Conservation (phyloP, 805 yeast species). For the Yarrowia yakushimensis region DNA sequence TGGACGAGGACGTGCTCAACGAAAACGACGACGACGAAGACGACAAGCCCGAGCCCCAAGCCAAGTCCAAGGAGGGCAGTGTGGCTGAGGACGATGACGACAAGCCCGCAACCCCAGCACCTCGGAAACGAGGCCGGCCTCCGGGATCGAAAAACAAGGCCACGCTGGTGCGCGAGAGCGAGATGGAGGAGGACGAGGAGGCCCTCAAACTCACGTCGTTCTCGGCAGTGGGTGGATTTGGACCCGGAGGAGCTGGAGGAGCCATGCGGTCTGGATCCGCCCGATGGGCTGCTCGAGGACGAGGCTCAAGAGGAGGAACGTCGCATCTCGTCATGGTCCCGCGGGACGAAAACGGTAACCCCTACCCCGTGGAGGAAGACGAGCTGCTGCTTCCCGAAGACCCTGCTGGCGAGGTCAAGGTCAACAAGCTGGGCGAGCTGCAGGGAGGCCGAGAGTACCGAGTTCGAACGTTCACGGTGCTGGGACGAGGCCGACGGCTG, state of each 20-base stretch:
- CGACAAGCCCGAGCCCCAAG: constrained; percentile 14
- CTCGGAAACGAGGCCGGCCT: constrained; percentile 38
- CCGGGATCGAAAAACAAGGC: constrained; percentile 36
- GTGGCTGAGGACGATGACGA: neutral
- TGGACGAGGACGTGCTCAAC: constrained; percentile 29
- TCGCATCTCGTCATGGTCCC: constrained; percentile 39
- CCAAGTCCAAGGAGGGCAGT: constrained; percentile 24
- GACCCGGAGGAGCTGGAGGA: constrained; percentile 28
- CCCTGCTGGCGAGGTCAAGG: constrained; percentile 71
- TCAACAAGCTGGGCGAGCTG: constrained; percentile 63
- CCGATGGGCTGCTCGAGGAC: constrained; percentile 29
- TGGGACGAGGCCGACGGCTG: constrained; percentile 61
- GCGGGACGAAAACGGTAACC: constrained; percentile 66
- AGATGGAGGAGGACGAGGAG: constrained; percentile 29
- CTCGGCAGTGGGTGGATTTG: constrained; percentile 26
- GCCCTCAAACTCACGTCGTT: constrained; percentile 29
- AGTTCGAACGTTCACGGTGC: constrained; percentile 43
- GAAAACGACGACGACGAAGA: constrained; percentile 33
- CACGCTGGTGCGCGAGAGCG: constrained; percentile 29
- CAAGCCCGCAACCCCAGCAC: constrained; percentile 25
- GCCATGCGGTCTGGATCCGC: constrained; percentile 28
- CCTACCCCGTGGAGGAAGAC: constrained; percentile 61
- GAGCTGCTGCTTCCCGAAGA: constrained; percentile 78
- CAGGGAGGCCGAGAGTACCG: constrained; percentile 71
- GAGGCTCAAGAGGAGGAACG: constrained; percentile 27